phyloP scores from a whole-genome alignment of 2,329 filamentous ascomycete genomes.

The Dactylellina haptotyla region DNA sequence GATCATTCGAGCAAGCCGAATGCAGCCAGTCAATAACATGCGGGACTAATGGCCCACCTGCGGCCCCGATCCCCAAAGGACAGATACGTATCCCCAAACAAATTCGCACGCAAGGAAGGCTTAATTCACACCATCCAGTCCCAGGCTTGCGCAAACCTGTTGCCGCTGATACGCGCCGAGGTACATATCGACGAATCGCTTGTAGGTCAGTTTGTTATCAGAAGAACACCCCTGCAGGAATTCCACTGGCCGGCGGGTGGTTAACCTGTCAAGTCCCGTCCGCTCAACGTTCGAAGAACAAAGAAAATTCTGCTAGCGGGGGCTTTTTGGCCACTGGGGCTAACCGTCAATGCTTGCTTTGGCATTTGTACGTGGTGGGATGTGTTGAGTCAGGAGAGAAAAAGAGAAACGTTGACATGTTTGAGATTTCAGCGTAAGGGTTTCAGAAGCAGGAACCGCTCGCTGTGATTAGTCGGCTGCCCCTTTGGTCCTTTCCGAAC shows the following conservation, averaged over 20 bases:
- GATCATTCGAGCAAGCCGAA: too few relatives aligned
- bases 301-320: not conserved
- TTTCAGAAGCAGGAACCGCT: constrained; percentile 42
- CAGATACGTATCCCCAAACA: not conserved
- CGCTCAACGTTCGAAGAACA: not conserved
- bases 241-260: not conserved
- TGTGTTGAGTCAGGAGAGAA: constrained; percentile 45
- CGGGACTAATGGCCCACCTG: not conserved
- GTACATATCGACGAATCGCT: constrained; percentile 2
- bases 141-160: constrained; percentile 8
- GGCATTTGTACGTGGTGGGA: not conserved
- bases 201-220: too few relatives aligned
- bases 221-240: constrained; percentile 5
- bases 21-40: too few relatives aligned
- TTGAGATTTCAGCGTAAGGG: constrained; percentile 38
- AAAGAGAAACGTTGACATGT: constrained; percentile 35
- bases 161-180: constrained; percentile 23
- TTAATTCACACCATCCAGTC: constrained; percentile 26
- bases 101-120: constrained; percentile 10
- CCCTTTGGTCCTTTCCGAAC: constrained; percentile 22
- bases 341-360: not conserved
- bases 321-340: not conserved
- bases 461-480: constrained; percentile 37
- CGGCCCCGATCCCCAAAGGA: too few relatives aligned
- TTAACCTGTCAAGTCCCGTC: constrained; percentile 4